phyloP scores from a whole-genome alignment of 805 yeast species.

The Candida endomychidarum region DNA sequence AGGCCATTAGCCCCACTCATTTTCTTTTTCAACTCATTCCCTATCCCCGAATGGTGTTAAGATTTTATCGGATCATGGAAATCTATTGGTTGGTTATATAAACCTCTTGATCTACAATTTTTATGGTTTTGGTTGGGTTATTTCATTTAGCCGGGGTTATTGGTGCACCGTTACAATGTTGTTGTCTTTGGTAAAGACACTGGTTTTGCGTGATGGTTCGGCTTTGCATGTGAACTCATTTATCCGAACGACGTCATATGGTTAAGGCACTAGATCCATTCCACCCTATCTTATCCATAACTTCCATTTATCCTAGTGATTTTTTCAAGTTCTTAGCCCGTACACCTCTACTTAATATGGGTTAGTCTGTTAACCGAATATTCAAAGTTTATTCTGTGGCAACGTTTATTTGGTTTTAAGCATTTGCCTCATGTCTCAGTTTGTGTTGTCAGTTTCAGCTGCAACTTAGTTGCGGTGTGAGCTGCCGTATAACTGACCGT shows the following conservation, averaged over 20 bases:
- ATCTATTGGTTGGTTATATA: no score
- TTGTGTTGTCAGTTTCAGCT: no score
- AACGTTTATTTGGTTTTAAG: no score
- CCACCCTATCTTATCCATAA: no score
- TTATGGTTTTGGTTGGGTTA: neutral
- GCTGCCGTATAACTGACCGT: no score
- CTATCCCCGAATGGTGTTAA: neutral
- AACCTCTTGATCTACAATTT: neutral
- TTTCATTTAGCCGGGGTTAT: neutral
- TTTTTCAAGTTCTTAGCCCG: no score
- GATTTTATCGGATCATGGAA: neutral
- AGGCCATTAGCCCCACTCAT: slow-evolving; percentile 5
- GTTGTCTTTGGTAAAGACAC: neutral
- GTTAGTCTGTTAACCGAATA: no score
- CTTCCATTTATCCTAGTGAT: no score
- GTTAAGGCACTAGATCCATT: neutral
- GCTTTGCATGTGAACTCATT: slow-evolving; percentile 6
- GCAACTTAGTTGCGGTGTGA: no score
- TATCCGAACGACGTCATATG: slow-evolving; percentile 1
- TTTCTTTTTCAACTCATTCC: neutral
- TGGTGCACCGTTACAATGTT: neutral
- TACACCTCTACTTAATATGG: no score
- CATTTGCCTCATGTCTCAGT: no score
- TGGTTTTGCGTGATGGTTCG: neutral
- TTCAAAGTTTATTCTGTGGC: no score